phyloP scores from a whole-genome alignment of 306 rosid species.

The Casuarina glauca region DNA sequence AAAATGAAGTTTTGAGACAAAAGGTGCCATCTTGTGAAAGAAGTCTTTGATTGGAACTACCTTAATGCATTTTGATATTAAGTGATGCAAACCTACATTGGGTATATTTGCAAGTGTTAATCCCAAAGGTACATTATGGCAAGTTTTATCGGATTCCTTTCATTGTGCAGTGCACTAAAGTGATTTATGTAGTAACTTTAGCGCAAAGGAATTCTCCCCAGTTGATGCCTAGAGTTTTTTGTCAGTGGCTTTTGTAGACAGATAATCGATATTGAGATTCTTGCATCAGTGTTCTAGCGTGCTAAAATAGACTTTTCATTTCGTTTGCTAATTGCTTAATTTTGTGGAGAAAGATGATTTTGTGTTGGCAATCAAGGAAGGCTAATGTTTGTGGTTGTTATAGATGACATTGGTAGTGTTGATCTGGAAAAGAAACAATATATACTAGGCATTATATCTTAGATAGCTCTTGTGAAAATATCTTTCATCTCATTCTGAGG shows the following conservation, averaged over 20 bases:
- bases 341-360: not conserved
- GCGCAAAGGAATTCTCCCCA: not conserved
- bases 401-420: not conserved
- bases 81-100: not conserved
- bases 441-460: not conserved
- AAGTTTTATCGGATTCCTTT: not conserved
- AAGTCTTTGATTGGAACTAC: not conserved
- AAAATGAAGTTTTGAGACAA: no score
- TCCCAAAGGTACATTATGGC: not conserved
- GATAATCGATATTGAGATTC: not conserved
- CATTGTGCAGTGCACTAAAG: not conserved
- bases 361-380: not conserved
- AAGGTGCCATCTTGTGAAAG: no score
- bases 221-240: not conserved
- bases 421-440: not conserved
- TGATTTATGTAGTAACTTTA: not conserved
- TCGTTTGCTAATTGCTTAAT: not conserved
- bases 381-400: not conserved
- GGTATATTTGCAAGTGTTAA: not conserved
- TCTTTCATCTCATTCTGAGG: not conserved
- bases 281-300: not conserved
- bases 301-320: not conserved
- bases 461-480: not conserved
- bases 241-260: not conserved
- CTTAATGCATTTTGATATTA: not conserved